These are phyloP conservation scores for Volvariella surrecta DNA, from an alignment of 1,284 basidiomycete genomes.

Conservation along the genomic window DNA sequence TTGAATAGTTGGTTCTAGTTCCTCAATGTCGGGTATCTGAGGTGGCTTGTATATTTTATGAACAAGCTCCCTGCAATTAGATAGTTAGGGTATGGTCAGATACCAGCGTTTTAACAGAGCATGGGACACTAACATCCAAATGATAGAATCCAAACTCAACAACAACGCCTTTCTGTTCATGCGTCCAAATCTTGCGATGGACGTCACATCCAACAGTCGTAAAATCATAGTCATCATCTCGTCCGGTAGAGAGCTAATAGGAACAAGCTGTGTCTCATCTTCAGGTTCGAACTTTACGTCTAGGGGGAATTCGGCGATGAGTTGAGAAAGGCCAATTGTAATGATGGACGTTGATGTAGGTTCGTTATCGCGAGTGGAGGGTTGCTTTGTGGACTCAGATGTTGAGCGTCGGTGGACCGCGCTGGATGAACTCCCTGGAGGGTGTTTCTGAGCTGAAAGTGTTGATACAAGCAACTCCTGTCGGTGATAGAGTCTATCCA, in stretches of 20 bases:
- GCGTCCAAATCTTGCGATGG: slow-evolving; percentile 70
- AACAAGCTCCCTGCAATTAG: slow-evolving; percentile 39
- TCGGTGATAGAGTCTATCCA: slow-evolving; percentile 54
- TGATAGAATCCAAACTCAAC: slow-evolving; percentile 53
- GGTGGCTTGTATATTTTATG: slow-evolving; percentile 61
- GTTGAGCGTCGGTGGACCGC: slow-evolving; percentile 13
- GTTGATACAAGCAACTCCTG: slow-evolving; percentile 40
- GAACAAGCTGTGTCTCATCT: slow-evolving; percentile 49
- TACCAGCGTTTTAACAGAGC: no score
- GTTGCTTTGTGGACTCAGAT: slow-evolving; percentile 10
- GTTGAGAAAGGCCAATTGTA: slow-evolving; percentile 33
- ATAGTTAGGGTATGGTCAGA: slow-evolving; percentile 6
- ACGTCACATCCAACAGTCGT: slow-evolving; percentile 48
- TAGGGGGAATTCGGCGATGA: slow-evolving; percentile 41
- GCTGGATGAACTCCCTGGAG: slow-evolving; percentile 3
- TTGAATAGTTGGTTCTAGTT: slow-evolving; percentile 38
- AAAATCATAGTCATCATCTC: slow-evolving; percentile 70
- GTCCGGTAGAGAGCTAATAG: slow-evolving; percentile 57
- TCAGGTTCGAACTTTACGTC: slow-evolving; percentile 59
- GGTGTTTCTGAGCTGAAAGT: slow-evolving; percentile 16
- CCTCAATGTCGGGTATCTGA: slow-evolving; percentile 46
- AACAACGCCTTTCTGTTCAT: slow-evolving; percentile 69
- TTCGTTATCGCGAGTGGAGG: background rate
- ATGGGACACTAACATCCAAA: slow-evolving; percentile 63
- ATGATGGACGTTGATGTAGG: slow-evolving; percentile 11